A percentile compares a stretch with the other conserved stretches of the same genome.
Evolutionary conservation across 805 yeast species (phyloP).

Genomic region (Wickerhamiella dianesei): DNA sequence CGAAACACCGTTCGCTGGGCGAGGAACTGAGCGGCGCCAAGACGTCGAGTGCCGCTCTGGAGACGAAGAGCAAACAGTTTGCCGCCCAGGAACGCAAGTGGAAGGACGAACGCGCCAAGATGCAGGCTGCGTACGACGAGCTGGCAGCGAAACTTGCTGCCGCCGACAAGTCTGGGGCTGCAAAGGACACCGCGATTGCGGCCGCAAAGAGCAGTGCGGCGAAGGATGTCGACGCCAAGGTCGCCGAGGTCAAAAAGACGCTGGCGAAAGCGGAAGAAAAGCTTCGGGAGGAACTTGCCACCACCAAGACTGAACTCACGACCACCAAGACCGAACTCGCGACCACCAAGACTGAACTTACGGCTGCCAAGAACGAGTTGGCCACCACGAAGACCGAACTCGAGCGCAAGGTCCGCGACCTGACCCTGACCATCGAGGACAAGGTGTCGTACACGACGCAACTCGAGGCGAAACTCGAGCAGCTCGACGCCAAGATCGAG

Average conservation of each 20-base stretch:
- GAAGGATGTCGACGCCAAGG: conserved; percentile 10
- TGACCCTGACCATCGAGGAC: background rate
- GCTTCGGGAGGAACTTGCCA: background rate
- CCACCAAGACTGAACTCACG: background rate
- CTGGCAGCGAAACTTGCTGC: background rate
- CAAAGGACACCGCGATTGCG: background rate
- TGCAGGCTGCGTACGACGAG: conserved; percentile 1
- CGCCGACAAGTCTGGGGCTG: conserved; percentile 12
- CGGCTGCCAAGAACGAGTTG: conserved; percentile 5
- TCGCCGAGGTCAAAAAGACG: conserved; percentile 12
- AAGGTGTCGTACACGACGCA: conserved; percentile 3
- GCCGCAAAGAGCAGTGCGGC: background rate
- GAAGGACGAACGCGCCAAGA: conserved; percentile 1
- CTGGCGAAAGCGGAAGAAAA: conserved; percentile 17
- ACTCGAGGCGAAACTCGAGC: conserved; percentile 10
- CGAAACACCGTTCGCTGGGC: background rate
- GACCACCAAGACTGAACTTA: conserved; percentile 10
- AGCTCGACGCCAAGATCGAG: conserved; percentile 7
- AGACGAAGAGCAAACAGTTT: conserved; percentile 1
- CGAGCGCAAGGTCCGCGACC: background rate
- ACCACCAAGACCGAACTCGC: conserved; percentile 5
- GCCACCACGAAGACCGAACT: conserved; percentile 7
- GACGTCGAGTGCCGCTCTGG: background rate
- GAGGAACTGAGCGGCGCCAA: conserved; percentile 3
- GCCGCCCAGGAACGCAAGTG: conserved; percentile 1